Base-by-base conservation (phyloP, 208 protist species). In the Wallacemonas sp. region DNA sequence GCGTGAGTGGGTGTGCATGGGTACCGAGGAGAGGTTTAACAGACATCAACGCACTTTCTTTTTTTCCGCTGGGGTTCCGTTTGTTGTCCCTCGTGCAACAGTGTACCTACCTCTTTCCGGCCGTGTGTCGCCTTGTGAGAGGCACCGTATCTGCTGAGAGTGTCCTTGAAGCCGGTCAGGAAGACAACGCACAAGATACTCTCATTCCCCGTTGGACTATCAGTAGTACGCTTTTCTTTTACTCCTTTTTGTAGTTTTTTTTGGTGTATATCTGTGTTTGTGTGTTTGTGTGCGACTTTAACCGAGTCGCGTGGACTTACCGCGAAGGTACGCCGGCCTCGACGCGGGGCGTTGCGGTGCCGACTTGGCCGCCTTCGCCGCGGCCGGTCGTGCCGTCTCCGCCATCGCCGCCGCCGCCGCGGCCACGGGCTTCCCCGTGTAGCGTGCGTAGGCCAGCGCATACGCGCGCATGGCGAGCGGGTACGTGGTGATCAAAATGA, bases 401-500 rank as follows among this genome's bases (percentile, higher is more conserved):
- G 66, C 36, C 20, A 46, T 20, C 3, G 55, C 28, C 20, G 61
- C 44, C 2, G 57, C 29, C 5, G 49, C 61, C 49, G 66, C 39
- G 11, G 14, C 29, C n/a, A 61, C 7, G 25, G 28, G 26, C 48
- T 48, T 67, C n/a, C 44, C 31, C 25, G 26, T 20, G 42, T 39
- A 57, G 32, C 54, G 28, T 20, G 36, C 31, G 54, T 64, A 49
- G 31, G 55, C 54, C 23, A 31, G 7, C 7, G 57, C 41, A 26
- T 71, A 84, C 3, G 54, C 61, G 7, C 66, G 54, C 61, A 74
- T 67, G 39, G 73, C 54, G 1, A 72, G 54, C 26, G 79, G 70
- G 50, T 86, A 86, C 18, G 78, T 87, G 16, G 61, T 28, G 11
- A 73, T 61, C 20, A 93, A 44, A 12, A 93, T 16, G 29, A 86